Evolutionary conservation across 1,284 basidiomycete genomes (phyloP).

Genomic region (Puccinia coronata): DNA sequence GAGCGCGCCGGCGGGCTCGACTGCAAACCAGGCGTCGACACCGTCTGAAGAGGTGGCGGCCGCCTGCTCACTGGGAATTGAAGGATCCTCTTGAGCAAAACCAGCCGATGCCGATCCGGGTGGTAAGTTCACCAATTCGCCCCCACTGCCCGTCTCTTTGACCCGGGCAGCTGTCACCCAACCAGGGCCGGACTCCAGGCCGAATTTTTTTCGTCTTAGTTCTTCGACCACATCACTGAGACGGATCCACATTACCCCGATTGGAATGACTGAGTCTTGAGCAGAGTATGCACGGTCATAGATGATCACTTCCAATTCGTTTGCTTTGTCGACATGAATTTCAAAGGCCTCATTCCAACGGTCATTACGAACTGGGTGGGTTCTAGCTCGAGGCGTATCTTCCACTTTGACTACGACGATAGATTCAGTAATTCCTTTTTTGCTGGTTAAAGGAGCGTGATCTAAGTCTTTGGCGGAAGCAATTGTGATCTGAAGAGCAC

Average conservation of each 20-base stretch:
- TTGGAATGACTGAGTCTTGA: slow-evolving; percentile 77
- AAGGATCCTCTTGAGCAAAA: slow-evolving; percentile 33
- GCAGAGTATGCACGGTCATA: slow-evolving; percentile 82
- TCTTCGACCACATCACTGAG: slow-evolving; percentile 95
- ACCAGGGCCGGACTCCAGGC: slow-evolving; percentile 71
- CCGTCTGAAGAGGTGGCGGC: slow-evolving; percentile 65
- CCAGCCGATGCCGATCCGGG: slow-evolving; percentile 49
- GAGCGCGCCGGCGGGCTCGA: slow-evolving; percentile 96
- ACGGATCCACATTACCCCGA: slow-evolving; percentile 93
- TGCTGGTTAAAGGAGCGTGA: slow-evolving; percentile 71
- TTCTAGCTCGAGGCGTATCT: slow-evolving; percentile 86
- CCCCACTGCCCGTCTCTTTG: slow-evolving; percentile 61
- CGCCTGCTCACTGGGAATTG: slow-evolving; percentile 5
- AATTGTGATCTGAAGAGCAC: slow-evolving; percentile 84
- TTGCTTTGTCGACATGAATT: slow-evolving; percentile 94
- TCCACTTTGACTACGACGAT: slow-evolving; percentile 93
- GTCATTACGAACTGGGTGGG: slow-evolving; percentile 89
- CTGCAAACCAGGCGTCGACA: slow-evolving; percentile 94
- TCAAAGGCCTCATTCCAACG: slow-evolving; percentile 98
- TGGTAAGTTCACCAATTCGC: slow-evolving; percentile 32
- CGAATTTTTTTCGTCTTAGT: slow-evolving; percentile 85
- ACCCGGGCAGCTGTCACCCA: slow-evolving; percentile 87
- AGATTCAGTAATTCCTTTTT: slow-evolving; percentile 76
- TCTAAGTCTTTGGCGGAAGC: slow-evolving; percentile 90
- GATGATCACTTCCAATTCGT: slow-evolving; percentile 95